Base-by-base conservation (phyloP, 192 early-diverging fungal species). In the Obelidium mucronatum region DNA sequence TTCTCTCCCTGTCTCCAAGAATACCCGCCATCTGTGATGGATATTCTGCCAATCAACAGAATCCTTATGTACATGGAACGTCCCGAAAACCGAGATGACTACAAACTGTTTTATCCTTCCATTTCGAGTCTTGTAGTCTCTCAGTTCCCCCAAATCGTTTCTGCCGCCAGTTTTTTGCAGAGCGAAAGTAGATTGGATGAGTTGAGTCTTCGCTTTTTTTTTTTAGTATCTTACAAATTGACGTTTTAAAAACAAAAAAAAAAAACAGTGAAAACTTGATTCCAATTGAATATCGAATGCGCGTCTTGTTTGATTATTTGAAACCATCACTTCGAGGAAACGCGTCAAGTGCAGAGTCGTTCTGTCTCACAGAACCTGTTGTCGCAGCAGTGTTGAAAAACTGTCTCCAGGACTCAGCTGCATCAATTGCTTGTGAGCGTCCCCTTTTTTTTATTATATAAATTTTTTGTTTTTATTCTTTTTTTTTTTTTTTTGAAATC, bases 1-100 rank as follows among this genome's bases (percentile, higher is more conserved):
- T 59, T 59, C 55, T 58, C 55, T 28, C 26, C 8, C 30, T 58
- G 55, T 8, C 8, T 8, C 26, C 6, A 19, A 78, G 77, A 71
- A 55, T 78, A 78, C 61, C 28, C 56, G 15, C 13, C 34, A 13
- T 40, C 37, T 8, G 17, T 78, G 3, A 78, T 73, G 77, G 69
- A 78, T 42, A 24, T n/a, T 8, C 28, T 78, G 13, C 77, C 77
- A 11, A 65, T 78, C 2, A 78, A 78, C 51, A 31, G 40, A n/a
- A 55, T 78, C 36, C 36, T 78, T 1, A 5, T 62, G 11, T 73
- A 37, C 59, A 39, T 78, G 11, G 77, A 78, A 42, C 68, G 61
- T 1, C 55, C 56, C 2, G 60, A 71, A 31, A 71, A 71, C 59
- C 68, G 70, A n/a, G 77, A 78, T 34, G 42, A 24, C 0, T 73